Conservation (phyloP, 306 rosid species). For the Astragalus glycyphyllos region DNA sequence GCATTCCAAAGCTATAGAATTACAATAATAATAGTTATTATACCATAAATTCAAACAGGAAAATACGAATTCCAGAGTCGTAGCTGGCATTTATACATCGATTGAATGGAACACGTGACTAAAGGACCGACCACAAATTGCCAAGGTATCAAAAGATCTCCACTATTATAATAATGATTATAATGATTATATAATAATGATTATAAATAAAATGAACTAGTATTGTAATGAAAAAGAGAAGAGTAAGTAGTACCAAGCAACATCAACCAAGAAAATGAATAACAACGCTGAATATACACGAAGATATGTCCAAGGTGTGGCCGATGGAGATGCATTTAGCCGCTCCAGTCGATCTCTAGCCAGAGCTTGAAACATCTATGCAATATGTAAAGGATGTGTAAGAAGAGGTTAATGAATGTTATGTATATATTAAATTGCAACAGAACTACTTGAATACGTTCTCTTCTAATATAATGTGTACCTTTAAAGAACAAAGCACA, state of each 20-base stretch:
- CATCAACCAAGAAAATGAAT: conserved; percentile 75
- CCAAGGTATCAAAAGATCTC: conserved; percentile 12
- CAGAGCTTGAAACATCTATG: conserved; percentile 97
- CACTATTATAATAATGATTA: not conserved
- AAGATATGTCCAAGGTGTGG: conserved; percentile 84
- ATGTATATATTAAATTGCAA: conserved; percentile 29
- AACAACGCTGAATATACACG: conserved; percentile 91
- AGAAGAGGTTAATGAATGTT: conserved; percentile 31
- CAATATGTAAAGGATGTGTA: conserved; percentile 39
- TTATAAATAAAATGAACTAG: conserved; percentile 17
- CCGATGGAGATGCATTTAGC: conserved; percentile 96
- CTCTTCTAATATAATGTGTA: conserved; percentile 44
- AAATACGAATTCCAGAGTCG: conserved; percentile 8
- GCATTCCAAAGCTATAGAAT: conserved; percentile 34
- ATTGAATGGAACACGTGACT: not conserved
- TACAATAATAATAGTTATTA: conserved; percentile 25
- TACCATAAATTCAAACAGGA: conserved; percentile 11
- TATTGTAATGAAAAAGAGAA: conserved; percentile 7
- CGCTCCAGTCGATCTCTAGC: conserved; percentile 96
- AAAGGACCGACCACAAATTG: conserved; percentile 11
- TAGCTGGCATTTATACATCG: not conserved
- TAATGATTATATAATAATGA: no score
- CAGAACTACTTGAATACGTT: conserved; percentile 15
- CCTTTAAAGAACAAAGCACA: conserved; percentile 92
- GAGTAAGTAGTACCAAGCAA: conserved; percentile 69